phyloP scores from a whole-genome alignment of 768 basidiomycete genomes.

The Lactarius vividus region DNA sequence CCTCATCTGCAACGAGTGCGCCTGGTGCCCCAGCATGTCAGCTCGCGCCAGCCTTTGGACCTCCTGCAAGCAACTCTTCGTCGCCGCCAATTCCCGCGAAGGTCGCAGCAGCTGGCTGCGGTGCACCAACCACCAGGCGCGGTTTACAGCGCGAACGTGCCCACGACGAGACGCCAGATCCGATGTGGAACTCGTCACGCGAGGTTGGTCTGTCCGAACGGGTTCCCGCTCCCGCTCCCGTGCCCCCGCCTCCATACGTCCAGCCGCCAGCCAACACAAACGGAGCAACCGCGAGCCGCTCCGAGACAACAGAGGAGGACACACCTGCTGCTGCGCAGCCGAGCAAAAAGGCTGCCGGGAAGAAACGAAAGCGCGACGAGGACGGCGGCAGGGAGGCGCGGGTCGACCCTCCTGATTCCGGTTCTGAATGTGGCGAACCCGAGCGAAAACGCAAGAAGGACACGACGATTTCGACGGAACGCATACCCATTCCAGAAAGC shows the following conservation, averaged over 20 bases:
- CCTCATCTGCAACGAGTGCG: not conserved
- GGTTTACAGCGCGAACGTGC: conserved; percentile 17
- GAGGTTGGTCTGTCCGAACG: not conserved
- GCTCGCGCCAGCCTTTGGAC: not conserved
- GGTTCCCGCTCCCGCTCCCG: not conserved
- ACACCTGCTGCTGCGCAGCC: not conserved
- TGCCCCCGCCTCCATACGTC: not conserved
- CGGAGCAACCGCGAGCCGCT: not conserved
- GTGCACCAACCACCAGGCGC: not conserved
- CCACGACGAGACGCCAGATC: conserved; percentile 2
- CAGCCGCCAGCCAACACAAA: not conserved
- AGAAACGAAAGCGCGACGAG: conserved; percentile 16
- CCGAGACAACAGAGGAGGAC: not conserved
- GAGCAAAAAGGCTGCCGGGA: conserved; percentile 17
- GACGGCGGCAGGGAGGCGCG: not conserved
- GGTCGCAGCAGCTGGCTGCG: not conserved
- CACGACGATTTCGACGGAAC: not conserved
- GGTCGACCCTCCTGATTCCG: not conserved
- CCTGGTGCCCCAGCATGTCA: not conserved
- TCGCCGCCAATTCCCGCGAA: not conserved
- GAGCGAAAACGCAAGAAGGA: conserved; percentile 16
- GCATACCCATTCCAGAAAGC: not conserved
- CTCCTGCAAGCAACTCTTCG: not conserved
- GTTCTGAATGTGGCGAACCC: not conserved
- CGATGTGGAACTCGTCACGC: conserved; percentile 15